Evolutionary conservation across 2,329 filamentous ascomycete species (phyloP).

Genomic region (Torrubiella hemipterigena): DNA sequence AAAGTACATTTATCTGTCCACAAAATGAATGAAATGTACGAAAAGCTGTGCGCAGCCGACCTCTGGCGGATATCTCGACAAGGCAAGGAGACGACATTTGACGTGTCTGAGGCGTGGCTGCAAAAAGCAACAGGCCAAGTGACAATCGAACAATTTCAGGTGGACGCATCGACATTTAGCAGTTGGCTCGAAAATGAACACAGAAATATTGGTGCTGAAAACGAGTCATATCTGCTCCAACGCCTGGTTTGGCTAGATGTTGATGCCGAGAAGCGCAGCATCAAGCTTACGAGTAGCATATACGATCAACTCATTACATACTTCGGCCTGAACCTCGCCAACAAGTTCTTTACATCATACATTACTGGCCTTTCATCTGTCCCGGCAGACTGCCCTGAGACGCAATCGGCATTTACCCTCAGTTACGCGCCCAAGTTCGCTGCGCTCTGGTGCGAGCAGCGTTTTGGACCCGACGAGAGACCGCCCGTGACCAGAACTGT

Average conservation of each 20-base stretch:
- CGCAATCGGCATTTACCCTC: slow-evolving; percentile 15
- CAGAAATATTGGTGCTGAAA: too few species aligned
- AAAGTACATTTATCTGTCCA: too few species aligned
- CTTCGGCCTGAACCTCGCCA: slow-evolving; percentile 18
- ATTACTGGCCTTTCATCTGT: slow-evolving; percentile 20
- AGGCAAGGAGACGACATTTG: too few species aligned
- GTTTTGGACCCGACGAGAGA: slow-evolving; percentile 5
- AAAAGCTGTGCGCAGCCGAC: too few species aligned
- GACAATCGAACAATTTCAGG: too few species aligned
- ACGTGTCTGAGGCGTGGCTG: too few species aligned
- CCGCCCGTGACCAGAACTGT: slow-evolving; percentile 16
- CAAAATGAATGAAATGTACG: too few species aligned
- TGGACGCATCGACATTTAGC: too few species aligned
- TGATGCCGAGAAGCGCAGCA: slow-evolving; percentile 6
- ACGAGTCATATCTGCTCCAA: too few species aligned
- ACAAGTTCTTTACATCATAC: slow-evolving; percentile 19
- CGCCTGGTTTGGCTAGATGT: neutral
- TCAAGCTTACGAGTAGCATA: slow-evolving; percentile 13
- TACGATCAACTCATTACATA: slow-evolving; percentile 11
- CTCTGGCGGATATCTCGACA: too few species aligned
- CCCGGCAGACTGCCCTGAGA: slow-evolving; percentile 4
- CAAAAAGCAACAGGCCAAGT: too few species aligned
- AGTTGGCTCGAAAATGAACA: too few species aligned
- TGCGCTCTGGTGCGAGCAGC: slow-evolving; percentile 21
- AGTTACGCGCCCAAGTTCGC: slow-evolving; percentile 26